phyloP scores from a whole-genome alignment of 306 rosid species.

The Pachyrhizus erosus region DNA sequence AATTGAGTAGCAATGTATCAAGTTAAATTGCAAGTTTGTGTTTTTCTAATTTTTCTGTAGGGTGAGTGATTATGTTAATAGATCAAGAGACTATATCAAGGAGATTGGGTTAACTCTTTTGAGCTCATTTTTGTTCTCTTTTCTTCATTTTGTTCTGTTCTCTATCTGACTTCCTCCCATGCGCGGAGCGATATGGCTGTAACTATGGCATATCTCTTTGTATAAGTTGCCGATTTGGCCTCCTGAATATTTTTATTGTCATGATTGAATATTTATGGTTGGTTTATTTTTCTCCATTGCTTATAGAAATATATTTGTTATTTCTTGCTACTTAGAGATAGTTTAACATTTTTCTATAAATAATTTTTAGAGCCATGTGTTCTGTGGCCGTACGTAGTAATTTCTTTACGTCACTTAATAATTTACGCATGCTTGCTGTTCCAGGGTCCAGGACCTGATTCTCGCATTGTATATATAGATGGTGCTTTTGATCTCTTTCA shows the following conservation, averaged over 20 bases:
- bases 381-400: constrained; percentile 3
- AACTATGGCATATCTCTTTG: neutral
- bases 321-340: constrained; percentile 4
- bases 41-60: neutral
- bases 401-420: constrained; percentile 10
- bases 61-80: neutral
- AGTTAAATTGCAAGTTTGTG: neutral
- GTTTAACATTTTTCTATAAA: neutral
- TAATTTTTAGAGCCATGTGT: constrained; percentile 17
- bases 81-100: neutral
- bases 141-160: neutral
- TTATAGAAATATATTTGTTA: constrained; percentile 13
- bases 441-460: constrained; percentile 96
- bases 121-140: neutral
- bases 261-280: neutral
- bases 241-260: neutral
- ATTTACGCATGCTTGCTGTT: constrained; percentile 36
- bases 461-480: constrained; percentile 92
- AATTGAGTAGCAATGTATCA: neutral
- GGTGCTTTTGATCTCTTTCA: constrained; percentile 99
- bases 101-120: constrained; percentile 13
- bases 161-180: neutral
- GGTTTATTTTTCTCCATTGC: constrained; percentile 32
- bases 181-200: neutral
- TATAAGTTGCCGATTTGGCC: constrained; percentile 3